These are phyloP conservation scores for Porogramme epimiltina DNA, from an alignment of 1,284 basidiomycete species.

Conservation along the genomic window DNA sequence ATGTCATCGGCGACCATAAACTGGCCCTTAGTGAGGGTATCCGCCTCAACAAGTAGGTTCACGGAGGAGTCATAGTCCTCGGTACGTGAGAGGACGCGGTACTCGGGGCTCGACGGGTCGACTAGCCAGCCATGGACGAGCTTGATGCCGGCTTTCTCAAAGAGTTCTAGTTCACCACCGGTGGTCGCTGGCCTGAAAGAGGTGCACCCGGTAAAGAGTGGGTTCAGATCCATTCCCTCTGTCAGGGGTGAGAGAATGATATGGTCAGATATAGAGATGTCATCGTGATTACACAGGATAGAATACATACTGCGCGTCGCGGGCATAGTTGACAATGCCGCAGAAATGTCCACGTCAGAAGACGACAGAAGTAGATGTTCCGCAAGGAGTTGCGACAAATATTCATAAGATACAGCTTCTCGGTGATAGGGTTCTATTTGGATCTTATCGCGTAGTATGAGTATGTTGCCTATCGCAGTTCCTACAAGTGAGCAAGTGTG, in stretches of 20 bases:
- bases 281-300: no score
- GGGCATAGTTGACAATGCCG: slow-evolving; percentile 82
- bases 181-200: slow-evolving; percentile 66
- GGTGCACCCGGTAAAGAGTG: slow-evolving; percentile 69
- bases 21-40: slow-evolving; percentile 67
- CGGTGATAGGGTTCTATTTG: slow-evolving; percentile 66
- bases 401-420: slow-evolving; percentile 79
- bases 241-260: slow-evolving; percentile 1
- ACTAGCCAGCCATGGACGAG: slow-evolving; percentile 94
- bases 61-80: slow-evolving; percentile 74
- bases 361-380: slow-evolving; percentile 74
- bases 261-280: neutral
- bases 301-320: slow-evolving; percentile 77
- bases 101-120: slow-evolving; percentile 70
- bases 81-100: slow-evolving; percentile 50
- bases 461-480: slow-evolving; percentile 68
- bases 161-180: slow-evolving; percentile 79
- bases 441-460: slow-evolving; percentile 79
- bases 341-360: slow-evolving; percentile 68
- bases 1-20: slow-evolving; percentile 47
- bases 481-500: neutral
- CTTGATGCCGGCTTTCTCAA: slow-evolving; percentile 78
- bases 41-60: slow-evolving; percentile 74
- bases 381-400: slow-evolving; percentile 79
- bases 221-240: slow-evolving; percentile 89